Evolutionary conservation across 176 grass and related monocot species (phyloP).

Genomic region (Aechmea fasciata): DNA sequence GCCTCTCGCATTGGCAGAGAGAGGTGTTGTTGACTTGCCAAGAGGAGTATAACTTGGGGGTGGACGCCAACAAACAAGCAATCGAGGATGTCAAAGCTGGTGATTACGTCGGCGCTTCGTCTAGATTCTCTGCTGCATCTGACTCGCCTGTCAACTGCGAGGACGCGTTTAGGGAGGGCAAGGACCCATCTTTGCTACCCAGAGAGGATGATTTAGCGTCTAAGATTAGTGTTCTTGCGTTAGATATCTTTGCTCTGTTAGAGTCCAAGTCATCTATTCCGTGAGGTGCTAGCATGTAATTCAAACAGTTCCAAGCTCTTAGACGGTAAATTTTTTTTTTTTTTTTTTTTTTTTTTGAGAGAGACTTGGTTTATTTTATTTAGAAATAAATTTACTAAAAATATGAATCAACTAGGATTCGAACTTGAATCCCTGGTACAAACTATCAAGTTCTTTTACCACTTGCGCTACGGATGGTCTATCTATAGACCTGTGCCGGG

Average conservation of each 20-base stretch:
- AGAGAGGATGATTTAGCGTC: background rate
- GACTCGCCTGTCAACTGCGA: background rate
- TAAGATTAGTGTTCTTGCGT: background rate
- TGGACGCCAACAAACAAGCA: background rate
- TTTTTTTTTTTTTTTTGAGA: too few species aligned
- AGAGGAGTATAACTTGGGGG: background rate
- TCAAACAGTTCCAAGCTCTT: too few species aligned
- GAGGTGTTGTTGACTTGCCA: background rate
- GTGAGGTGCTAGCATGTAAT: too few species aligned
- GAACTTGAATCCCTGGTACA: too few species aligned
- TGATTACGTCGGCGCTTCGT: background rate
- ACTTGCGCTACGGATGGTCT: too few species aligned
- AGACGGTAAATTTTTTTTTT: too few species aligned
- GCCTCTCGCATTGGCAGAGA: background rate
- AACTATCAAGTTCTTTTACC: too few species aligned
- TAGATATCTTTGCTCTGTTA: background rate
- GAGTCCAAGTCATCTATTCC: too few species aligned
- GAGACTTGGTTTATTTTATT: too few species aligned
- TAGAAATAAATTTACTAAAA: too few species aligned
- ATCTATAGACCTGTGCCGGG: too few species aligned
- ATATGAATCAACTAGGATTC: too few species aligned
- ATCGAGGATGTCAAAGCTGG: background rate
- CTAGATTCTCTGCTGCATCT: background rate
- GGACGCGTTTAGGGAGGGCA: background rate
- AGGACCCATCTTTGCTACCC: background rate